Base-by-base conservation (phyloP, 2,329 filamentous ascomycete species). In the Eutypa lata region DNA sequence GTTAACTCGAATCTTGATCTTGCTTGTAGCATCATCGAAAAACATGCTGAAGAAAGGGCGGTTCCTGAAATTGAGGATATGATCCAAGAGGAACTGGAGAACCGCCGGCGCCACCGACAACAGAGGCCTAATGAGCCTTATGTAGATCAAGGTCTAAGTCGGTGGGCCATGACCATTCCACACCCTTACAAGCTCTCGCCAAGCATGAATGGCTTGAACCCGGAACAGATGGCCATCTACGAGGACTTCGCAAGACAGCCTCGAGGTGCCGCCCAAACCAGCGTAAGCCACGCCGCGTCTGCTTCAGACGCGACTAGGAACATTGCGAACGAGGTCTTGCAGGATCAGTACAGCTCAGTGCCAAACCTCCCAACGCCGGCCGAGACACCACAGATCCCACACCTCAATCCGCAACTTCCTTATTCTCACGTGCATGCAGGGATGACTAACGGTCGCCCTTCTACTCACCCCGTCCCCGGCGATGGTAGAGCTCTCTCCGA, bases 1-100 rank as follows among this genome's bases (percentile, higher is more conserved):
- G 93, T 99, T 56, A 99, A 97, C 69, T 93, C 95, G 59, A 99
- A 99, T 68, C 81, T 99, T 28, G 94, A 99, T 62, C 81, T 91
- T 40, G 93, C 95, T 46, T 97, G 94, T 67, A 88, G 84, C 62
- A 90, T 97, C 57, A 95, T 99, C 45, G 94, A 99, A 71, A 91
- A 94, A 70, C 92, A 94, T 49, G 95, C 94, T 3, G 93, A 97
- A 69, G 90, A 96, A 65, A 89, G 93, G 56, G 94, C 94, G 10
- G 78, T 97, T 38, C 89, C 90, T 2, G 94, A 99, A 69, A 97
- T 99, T 54, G 93, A 99, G 68, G 89, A 95, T 57, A 89, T 96
- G 72, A 89, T 99, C 47, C 89, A 94, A 68, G 76, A 81, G 21
- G 90, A 95, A 57, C 73, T 97, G 26, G 88, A 93, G 52, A 80